A percentile compares a stretch with the other conserved stretches of the same genome.
Evolutionary conservation across 2,329 filamentous ascomycete genomes (phyloP).

Genomic region (Phaeosphaeria sp.): DNA sequence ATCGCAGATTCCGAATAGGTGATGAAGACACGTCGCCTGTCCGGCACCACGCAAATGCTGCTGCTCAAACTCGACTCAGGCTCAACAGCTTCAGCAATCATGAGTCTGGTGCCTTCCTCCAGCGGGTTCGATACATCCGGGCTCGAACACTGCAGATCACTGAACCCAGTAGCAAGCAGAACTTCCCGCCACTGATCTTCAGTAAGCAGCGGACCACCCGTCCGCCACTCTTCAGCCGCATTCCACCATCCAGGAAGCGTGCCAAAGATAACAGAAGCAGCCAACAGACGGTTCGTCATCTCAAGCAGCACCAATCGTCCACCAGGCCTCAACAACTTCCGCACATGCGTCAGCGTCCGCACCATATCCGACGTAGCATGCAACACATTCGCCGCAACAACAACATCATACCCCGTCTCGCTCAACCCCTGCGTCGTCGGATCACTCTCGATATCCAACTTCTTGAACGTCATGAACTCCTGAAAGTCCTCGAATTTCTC

Average conservation of each 20-base stretch:
- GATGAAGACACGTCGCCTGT: constrained; percentile 11
- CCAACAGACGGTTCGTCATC: constrained; percentile 17
- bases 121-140: constrained; percentile 16
- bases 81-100: constrained; percentile 18
- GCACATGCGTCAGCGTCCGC: constrained; percentile 26
- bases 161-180: constrained; percentile 43
- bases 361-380: constrained; percentile 30
- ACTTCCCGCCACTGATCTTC: constrained; percentile 42
- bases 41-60: constrained; percentile 9
- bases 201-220: constrained; percentile 37
- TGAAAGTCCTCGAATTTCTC: constrained; percentile 16
- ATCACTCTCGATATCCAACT: constrained; percentile 30
- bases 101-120: constrained; percentile 19
- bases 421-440: constrained; percentile 25
- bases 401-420: constrained; percentile 25
- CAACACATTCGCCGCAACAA: constrained; percentile 45
- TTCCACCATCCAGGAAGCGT: constrained; percentile 35
- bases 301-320: constrained; percentile 58
- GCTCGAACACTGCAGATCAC: constrained; percentile 21
- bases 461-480: constrained; percentile 21
- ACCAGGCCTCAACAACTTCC: constrained; percentile 46
- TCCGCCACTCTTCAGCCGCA: constrained; percentile 32
- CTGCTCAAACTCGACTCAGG: constrained; percentile 4
- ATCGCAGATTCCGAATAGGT: constrained; percentile 12
- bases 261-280: constrained; percentile 27